These are phyloP conservation scores for Puccinia novopanici DNA, from an alignment of 1,284 basidiomycete species.

Conservation along the genomic window DNA sequence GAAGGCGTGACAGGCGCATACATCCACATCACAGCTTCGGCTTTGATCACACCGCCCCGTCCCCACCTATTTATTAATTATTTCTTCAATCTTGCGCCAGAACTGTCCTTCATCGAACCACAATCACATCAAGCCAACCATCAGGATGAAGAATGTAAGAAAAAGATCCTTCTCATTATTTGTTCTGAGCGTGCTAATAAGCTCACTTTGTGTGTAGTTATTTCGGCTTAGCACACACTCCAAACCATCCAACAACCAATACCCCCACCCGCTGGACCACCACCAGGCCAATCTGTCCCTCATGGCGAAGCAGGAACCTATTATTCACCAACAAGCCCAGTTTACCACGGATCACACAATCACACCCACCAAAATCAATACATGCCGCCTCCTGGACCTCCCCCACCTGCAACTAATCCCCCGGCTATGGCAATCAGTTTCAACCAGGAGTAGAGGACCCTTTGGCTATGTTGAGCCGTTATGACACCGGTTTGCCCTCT, in stretches of 20 bases:
- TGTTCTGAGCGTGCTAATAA: no score
- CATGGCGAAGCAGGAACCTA: conserved; percentile 16
- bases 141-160: no score
- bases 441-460: conserved; percentile 52
- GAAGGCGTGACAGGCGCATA: neutral
- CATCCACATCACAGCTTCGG: neutral
- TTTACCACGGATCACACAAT: neutral
- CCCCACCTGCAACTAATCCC: conserved; percentile 31
- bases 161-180: no score
- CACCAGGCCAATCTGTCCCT: conserved; percentile 17
- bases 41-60: neutral
- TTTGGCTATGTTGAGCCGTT: conserved; percentile 53
- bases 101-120: neutral
- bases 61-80: neutral
- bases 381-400: conserved; percentile 52
- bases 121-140: no score
- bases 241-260: conserved; percentile 1
- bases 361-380: conserved; percentile 24
- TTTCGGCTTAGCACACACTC: conserved; percentile 6
- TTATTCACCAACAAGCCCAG: neutral
- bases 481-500: conserved; percentile 51
- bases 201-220: no score
- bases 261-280: conserved; percentile 29
- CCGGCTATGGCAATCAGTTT: conserved; percentile 11
- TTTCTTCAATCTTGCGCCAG: neutral